A percentile compares a stretch with the other conserved stretches of the same genome.
These are phyloP conservation scores for Podospora fimiseda DNA, from an alignment of 495 filamentous ascomycete genomes.

Conservation along the genomic window DNA sequence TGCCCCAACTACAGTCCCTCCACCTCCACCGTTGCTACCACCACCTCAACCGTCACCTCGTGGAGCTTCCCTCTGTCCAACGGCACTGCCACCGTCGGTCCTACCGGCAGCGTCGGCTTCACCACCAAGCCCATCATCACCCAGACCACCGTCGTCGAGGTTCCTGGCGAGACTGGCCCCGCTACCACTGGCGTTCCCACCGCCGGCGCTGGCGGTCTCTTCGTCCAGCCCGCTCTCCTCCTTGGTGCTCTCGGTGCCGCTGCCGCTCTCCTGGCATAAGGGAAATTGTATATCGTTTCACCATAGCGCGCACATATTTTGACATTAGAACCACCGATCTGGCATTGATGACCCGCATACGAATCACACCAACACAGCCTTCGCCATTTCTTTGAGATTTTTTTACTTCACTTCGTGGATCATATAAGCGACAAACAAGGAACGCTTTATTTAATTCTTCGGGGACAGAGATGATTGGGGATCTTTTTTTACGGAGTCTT, in stretches of 20 bases:
- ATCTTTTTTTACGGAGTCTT: conserved; percentile 6
- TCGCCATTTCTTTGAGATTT: not conserved
- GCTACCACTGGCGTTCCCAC: conserved; percentile 16
- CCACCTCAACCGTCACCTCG: conserved; percentile 17
- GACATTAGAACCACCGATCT: not conserved
- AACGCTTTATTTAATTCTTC: conserved; percentile 12
- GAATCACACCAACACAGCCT: not conserved
- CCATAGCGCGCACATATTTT: conserved; percentile 1
- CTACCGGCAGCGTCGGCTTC: conserved; percentile 31
- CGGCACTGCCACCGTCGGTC: conserved; percentile 31
- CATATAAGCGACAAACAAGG: conserved; percentile 7
- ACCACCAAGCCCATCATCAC: conserved; percentile 22
- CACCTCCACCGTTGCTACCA: conserved; percentile 24
- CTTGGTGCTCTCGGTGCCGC: conserved; percentile 37
- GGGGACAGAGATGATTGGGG: conserved; percentile 24
- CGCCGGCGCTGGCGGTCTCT: conserved; percentile 28
- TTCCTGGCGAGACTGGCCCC: conserved; percentile 11
- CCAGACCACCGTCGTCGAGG: conserved; percentile 8
- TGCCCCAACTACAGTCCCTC: conserved; percentile 33
- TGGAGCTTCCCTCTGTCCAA: conserved; percentile 29
- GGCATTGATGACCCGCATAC: conserved; percentile 9
- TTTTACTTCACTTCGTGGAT: conserved; percentile 3
- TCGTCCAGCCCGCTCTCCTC: conserved; percentile 36
- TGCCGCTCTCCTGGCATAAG: conserved; percentile 38
- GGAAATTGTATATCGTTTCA: not conserved